A percentile compares a stretch with the other conserved stretches of the same genome.
phyloP scores from a whole-genome alignment of 768 basidiomycete species.

The Boletus subparvulus region DNA sequence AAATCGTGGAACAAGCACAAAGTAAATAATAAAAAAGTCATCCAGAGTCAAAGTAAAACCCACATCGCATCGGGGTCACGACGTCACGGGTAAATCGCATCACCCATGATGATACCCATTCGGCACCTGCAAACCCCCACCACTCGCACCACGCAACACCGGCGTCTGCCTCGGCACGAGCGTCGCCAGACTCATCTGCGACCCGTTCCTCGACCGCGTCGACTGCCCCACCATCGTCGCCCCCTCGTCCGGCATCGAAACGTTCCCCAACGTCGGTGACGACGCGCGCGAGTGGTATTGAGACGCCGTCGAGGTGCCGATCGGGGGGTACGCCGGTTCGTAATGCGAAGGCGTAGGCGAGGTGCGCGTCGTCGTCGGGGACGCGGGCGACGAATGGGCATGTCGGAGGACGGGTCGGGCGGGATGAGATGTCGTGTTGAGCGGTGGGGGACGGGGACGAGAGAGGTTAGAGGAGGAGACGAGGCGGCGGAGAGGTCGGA shows the following conservation, averaged over 20 bases:
- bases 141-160: slow-evolving; percentile 37
- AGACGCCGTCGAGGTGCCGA: slow-evolving; percentile 34
- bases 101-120: slow-evolving; percentile 13
- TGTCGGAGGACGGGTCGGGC: slow-evolving; percentile 20
- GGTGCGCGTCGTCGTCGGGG: slow-evolving; percentile 9
- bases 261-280: slow-evolving; percentile 25
- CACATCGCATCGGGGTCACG: neutral
- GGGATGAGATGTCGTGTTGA: slow-evolving; percentile 10
- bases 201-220: slow-evolving; percentile 65
- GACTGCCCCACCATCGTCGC: slow-evolving; percentile 23
- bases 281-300: slow-evolving; percentile 35
- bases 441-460: slow-evolving; percentile 25
- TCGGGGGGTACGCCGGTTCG: slow-evolving; percentile 21
- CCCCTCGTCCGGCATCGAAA: slow-evolving; percentile 11
- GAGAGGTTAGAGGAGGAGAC: slow-evolving; percentile 19
- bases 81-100: too few relatives aligned
- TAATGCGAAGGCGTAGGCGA: slow-evolving; percentile 11
- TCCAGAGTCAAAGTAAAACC: too few relatives aligned
- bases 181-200: slow-evolving; percentile 60
- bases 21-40: neutral
- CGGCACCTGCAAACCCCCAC: slow-evolving; percentile 10
- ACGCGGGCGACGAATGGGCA: slow-evolving; percentile 19
- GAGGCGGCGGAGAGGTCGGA: slow-evolving; percentile 31
- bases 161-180: slow-evolving; percentile 47
- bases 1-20: neutral